Base-by-base conservation (phyloP, 2,329 filamentous ascomycete species). In the Penicillium sp. region DNA sequence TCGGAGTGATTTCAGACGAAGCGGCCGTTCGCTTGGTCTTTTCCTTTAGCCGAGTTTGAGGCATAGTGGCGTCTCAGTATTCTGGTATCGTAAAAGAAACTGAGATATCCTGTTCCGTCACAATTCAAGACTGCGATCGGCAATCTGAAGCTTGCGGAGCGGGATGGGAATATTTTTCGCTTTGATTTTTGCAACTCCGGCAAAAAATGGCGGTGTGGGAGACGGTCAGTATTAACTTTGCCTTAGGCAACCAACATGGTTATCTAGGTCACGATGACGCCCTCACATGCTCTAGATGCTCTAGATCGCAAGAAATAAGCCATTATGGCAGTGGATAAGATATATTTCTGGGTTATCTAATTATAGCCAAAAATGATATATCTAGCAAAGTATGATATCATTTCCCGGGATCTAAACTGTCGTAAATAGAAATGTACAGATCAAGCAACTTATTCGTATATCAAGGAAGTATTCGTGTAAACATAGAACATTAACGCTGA, bases 131-230 rank as follows among this genome's bases (percentile, higher is more conserved):
- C 26, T 52, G 53, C 37, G 24, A 59, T 59, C 50, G 57, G 57
- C 57, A 49, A 45, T 46, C 49, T 50, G 22, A 14, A 56, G 60
- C 59, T 64, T 60, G 33, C 56, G 52, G 31, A 48, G 56, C 56
- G 56, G 62, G 60, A 57, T 59, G 50, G 45, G 64, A 69, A 71
- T 71, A 72, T 70, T 73, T 73, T 73, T 73, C 67, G 67, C 59
- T 55, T 58, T 64, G 59, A 65, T 65, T 66, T 67, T 66, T 61
- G 59, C 62, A 58, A 27, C 19, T 44, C 42, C 54, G 68, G 70
- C 70, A 73, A 62, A 70, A 63, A 4, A 16, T 8, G 59, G 70
- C 70, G 70, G 70, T 70, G 64, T 52, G 16, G 3, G 33, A 26
- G 55, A 68, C 70, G 70, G 70, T 67, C 26, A 44, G 16, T n/a